A percentile compares a stretch with the other conserved stretches of the same genome.
Evolutionary conservation across 2,329 filamentous ascomycete species (phyloP).

Genomic region (Chalara sp.): DNA sequence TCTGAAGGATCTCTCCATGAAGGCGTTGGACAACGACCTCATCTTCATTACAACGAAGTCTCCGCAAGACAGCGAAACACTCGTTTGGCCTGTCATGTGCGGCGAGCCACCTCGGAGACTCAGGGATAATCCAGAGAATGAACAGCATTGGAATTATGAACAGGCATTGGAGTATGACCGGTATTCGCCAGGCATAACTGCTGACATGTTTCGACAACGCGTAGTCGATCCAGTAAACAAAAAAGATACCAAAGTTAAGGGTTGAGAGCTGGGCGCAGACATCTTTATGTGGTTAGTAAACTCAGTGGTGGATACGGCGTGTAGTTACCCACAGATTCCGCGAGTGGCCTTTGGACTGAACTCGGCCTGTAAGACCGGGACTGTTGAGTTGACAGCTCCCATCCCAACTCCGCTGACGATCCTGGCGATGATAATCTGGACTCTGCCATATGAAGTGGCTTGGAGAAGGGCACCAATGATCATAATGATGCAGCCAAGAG

Average conservation of each 20-base stretch:
- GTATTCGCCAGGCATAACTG: constrained; percentile 50
- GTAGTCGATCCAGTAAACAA: constrained; percentile 55
- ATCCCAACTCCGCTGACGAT: constrained; percentile 42
- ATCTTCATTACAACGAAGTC: constrained; percentile 37
- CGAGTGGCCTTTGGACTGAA: constrained; percentile 33
- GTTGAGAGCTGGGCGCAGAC: constrained; percentile 41
- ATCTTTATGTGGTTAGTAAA: constrained; percentile 16
- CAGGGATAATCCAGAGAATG: constrained; percentile 44
- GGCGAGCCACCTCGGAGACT: constrained; percentile 40
- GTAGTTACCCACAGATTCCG: constrained; percentile 21
- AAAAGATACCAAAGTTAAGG: constrained; percentile 48
- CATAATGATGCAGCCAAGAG: constrained; percentile 48
- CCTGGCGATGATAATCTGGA: constrained; percentile 46
- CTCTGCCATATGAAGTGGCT: constrained; percentile 33
- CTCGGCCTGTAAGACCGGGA: constrained; percentile 51
- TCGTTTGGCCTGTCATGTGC: constrained; percentile 33
- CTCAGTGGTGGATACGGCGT: neutral
- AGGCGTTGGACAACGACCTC: constrained; percentile 21
- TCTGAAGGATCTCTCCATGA: constrained; percentile 28
- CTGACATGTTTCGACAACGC: constrained; percentile 44
- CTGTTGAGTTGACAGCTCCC: constrained; percentile 35
- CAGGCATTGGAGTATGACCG: constrained; percentile 48
- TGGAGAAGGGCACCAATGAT: constrained; percentile 44
- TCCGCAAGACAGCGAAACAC: constrained; percentile 37
- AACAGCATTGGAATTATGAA: constrained; percentile 52